Evolutionary conservation across 257 asterid genomes (phyloP), one percentile per base, ranked within the genome.

Genomic region (Craterostigma plantagineum): DNA sequence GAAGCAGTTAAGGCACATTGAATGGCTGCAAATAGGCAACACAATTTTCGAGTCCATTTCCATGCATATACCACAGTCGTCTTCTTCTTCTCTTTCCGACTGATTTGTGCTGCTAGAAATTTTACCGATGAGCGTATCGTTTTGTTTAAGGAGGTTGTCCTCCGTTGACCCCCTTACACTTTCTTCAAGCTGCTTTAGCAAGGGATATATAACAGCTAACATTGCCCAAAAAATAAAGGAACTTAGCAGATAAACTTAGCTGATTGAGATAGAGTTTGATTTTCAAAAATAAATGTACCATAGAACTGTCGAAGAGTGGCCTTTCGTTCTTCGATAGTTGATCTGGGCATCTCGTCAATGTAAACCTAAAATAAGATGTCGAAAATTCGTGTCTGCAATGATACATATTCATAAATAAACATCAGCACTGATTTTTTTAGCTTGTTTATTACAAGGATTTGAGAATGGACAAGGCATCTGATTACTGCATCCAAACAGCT

Each of bases 11-110:
- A 61, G 50, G 67, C 83, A 72, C 72, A 75, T 40, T 9, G 78
- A 60, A 65, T 75, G 87, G 33, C 78, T 75, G 57, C 83, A 75
- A 16, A 61, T 48, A 16, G 92, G 92, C 65, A 79, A 51, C 8
- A 63, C 83, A 38, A 67, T 66, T 16, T 64, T 65, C 17, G 63
- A 34, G 42, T 67, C 67, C 50, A 35, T 56, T 39, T 79, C 77
- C 83, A 79, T 69, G 55, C 92, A 79, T 64, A 75, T 75, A 6
- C 87, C 87, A 43, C 87, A 79, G 49, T 79, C 87, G n/a, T 79
- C 87, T 16, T 66, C 76, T n/a, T n/a, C n/a, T 27, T 58, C 71
- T 10, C 30, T 33, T 59, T 52, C 62, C 33, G 15, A 34, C 35
- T 53, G 17, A 34, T 34, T 39, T 38, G 33, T 57, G 45, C 33